A percentile compares a stretch with the other conserved stretches of the same genome.
Evolutionary conservation across 805 yeast species (phyloP).

Genomic region (Candida parachauliodes): DNA sequence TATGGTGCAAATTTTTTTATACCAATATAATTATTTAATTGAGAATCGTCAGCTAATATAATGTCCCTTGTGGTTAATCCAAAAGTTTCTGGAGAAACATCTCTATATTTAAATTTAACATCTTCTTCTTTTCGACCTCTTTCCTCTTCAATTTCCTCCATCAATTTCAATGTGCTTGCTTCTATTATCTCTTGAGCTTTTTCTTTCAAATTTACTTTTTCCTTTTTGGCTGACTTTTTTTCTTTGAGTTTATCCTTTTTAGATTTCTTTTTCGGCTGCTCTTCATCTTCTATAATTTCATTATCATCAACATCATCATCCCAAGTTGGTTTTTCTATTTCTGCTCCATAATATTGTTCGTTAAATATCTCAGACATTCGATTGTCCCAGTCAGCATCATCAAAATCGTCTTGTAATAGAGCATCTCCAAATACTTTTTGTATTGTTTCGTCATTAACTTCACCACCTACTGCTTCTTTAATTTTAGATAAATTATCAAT

Average conservation of each 20-base stretch:
- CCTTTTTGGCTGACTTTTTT: constrained; percentile 57
- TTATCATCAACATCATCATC: constrained; percentile 25
- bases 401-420: constrained; percentile 82
- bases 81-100: constrained; percentile 91
- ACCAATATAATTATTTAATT: constrained; percentile 80
- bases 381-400: constrained; percentile 86
- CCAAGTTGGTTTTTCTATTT: constrained; percentile 38
- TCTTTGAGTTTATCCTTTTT: constrained; percentile 56
- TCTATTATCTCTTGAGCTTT: constrained; percentile 79
- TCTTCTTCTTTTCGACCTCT: constrained; percentile 49
- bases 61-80: constrained; percentile 87
- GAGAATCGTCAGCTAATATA: constrained; percentile 81
- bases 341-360: constrained; percentile 69
- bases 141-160: constrained; percentile 67
- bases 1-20: constrained; percentile 92
- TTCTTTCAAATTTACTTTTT: constrained; percentile 56
- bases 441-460: constrained; percentile 54
- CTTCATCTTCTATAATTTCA: constrained; percentile 13
- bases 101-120: constrained; percentile 76
- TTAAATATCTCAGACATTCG: constrained; percentile 82
- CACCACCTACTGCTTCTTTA: constrained; percentile 65
- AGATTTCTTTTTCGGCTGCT: constrained; percentile 33
- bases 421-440: constrained; percentile 68
- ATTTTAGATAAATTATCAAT: constrained; percentile 66
- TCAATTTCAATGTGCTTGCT: constrained; percentile 57